phyloP scores from a whole-genome alignment of 2,329 filamentous ascomycete species.

The Nannizzia gypsea region DNA sequence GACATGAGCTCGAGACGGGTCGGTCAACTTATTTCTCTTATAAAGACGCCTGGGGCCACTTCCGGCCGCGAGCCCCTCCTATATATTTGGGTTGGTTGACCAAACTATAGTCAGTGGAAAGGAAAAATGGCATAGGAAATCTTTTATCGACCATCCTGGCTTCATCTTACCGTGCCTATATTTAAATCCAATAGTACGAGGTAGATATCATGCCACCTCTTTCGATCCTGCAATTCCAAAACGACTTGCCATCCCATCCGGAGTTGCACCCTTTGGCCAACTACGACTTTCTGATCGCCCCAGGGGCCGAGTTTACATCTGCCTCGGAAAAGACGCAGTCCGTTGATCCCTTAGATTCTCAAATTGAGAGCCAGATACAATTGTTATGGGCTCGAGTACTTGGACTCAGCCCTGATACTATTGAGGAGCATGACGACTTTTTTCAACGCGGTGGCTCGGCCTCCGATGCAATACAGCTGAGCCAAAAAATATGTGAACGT shows the following conservation, averaged over 20 bases:
- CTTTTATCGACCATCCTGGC: not conserved
- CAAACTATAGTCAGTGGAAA: not conserved
- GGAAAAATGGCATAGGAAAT: not conserved
- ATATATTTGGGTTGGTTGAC: not conserved
- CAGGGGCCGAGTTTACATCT: not conserved
- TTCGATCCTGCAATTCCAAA: not conserved
- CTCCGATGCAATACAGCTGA: conserved; percentile 25
- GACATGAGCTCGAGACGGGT: not conserved
- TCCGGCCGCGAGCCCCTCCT: not conserved
- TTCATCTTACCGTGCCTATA: not conserved
- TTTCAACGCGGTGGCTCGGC: conserved; percentile 26
- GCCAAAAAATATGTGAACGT: not conserved
- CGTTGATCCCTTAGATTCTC: not conserved
- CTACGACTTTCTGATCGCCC: not conserved
- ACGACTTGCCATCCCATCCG: not conserved
- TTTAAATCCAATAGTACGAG: not conserved
- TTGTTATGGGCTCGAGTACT: not conserved
- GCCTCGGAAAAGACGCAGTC: not conserved
- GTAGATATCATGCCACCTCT: not conserved
- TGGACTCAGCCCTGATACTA: not conserved
- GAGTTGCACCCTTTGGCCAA: not conserved
- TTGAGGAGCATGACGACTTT: conserved; percentile 5
- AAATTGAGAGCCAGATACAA: not conserved
- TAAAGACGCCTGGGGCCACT: too few relatives aligned
- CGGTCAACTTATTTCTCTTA: not conserved